Conservation (phyloP, 108 stramenopile species). For the Nitzschia putrida region DNA sequence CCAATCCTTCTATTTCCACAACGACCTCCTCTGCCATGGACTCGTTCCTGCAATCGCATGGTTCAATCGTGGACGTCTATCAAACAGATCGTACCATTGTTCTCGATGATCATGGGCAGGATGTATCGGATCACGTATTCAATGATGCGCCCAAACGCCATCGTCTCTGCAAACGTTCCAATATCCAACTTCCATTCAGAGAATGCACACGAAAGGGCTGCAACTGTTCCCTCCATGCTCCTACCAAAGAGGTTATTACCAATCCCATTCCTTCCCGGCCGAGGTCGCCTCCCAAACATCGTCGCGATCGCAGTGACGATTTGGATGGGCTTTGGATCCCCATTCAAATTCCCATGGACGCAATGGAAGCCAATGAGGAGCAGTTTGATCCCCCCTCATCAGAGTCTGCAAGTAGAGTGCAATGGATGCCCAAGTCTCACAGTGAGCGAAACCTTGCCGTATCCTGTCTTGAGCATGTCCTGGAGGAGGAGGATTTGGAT, state of each 20-base stretch:
- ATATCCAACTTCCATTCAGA: constrained; percentile 7
- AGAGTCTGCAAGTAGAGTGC: background rate
- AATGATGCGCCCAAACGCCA: too few species aligned
- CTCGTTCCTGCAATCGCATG: too few species aligned
- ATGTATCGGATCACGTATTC: background rate
- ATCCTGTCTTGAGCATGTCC: too few species aligned
- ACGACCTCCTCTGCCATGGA: too few species aligned
- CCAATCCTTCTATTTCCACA: too few species aligned
- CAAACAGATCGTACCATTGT: constrained; percentile 7
- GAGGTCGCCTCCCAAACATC: background rate
- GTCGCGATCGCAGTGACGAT: constrained; percentile 3
- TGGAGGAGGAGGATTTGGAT: too few species aligned
- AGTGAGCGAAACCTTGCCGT: constrained; percentile 8
- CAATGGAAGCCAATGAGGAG: background rate
- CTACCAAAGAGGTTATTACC: background rate
- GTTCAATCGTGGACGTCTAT: constrained; percentile 3
- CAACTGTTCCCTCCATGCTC: background rate
- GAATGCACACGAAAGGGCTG: background rate
- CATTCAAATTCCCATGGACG: background rate
- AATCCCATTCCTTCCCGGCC: background rate
- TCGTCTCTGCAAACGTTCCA: background rate
- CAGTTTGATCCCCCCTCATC: background rate
- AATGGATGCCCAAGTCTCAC: constrained; percentile 10
- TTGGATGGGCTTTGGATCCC: constrained; percentile 15
- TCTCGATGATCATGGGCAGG: background rate